Base-by-base conservation (phyloP, 148 eudicot species). In the Spergularia bocconei region DNA sequence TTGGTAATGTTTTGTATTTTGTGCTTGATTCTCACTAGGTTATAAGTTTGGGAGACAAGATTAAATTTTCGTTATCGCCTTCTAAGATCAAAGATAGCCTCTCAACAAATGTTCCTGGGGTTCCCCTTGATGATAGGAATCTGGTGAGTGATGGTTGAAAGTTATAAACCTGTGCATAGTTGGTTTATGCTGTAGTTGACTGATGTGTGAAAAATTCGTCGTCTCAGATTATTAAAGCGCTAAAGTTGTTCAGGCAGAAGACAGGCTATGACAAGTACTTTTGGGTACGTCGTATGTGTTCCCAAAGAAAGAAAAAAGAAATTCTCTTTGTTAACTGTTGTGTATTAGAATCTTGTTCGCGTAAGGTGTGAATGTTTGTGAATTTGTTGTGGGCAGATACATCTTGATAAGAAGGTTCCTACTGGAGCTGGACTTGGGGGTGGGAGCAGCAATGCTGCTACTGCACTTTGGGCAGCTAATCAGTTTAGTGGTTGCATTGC, bases 361-460 rank as follows among this genome's bases (percentile, higher is more conserved):
- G 11, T 29, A 21, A 20, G 72, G 29, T 19, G 15, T 65, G 4
- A 14, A 13, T 16, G 5, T 68, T 63, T 15, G 44, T 59, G 3
- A 59, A 58, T 36, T 29, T 81, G 71, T 58, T 56, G 10, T 78
- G 53, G 74, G 63, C 79, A 95, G 98, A 84, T 95, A 79, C 98
- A 95, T 84, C 87, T 95, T 44, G 97, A 92, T 78, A 95, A 95
- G 85, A 95, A 87, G 83, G 98, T 95, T 74, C 98, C 98, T 2
- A 95, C 98, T 0, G 98, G 98, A 59, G 98, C 98, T 54, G 98
- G 98, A 50, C 91, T 95, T 61, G 97, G 97, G 23, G 98, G 97
- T 69, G 98, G 98, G 69, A 95, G 98, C 79, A 90, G 98, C 75
- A 95, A 95, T 75, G 98, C 98, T 72, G 98, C 98, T 58, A 95